A percentile compares a stretch with the other conserved stretches of the same genome.
phyloP scores from a whole-genome alignment of 495 filamentous ascomycete species.

The Hypoxylon subgilvum region DNA sequence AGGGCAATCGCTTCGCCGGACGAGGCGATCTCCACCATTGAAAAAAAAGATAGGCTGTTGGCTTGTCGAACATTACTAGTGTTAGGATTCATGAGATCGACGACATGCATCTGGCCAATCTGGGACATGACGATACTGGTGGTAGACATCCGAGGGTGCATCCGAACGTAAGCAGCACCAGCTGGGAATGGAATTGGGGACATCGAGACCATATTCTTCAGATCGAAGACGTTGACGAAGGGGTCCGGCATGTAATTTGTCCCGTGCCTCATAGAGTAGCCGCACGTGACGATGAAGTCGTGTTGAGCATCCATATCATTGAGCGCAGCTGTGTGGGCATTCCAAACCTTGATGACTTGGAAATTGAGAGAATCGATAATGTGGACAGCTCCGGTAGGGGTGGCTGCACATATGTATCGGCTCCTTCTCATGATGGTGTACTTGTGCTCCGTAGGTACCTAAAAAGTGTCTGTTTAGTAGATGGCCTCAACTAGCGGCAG shows the following conservation, averaged over 20 bases:
- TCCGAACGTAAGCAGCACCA: constrained; percentile 87
- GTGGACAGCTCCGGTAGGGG: constrained; percentile 80
- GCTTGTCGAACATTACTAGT: constrained; percentile 88
- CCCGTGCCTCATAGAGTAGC: constrained; percentile 74
- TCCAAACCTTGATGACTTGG: constrained; percentile 80
- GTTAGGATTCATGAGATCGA: constrained; percentile 94
- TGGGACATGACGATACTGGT: constrained; percentile 90
- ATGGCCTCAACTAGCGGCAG: neutral
- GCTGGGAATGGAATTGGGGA: constrained; percentile 91
- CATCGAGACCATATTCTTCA: constrained; percentile 82
- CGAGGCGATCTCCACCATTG: constrained; percentile 84
- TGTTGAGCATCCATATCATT: constrained; percentile 95
- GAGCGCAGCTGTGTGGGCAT: constrained; percentile 80
- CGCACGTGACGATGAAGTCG: constrained; percentile 91
- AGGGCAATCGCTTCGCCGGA: constrained; percentile 89
- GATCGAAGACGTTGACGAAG: constrained; percentile 90
- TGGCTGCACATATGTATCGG: constrained; percentile 89
- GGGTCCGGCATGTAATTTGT: constrained; percentile 75
- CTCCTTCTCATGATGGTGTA: constrained; percentile 92
- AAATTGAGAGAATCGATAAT: constrained; percentile 81
- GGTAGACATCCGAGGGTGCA: constrained; percentile 93
- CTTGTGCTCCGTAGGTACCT: constrained; percentile 72
- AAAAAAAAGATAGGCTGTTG: constrained; percentile 67
- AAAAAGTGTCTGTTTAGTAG: constrained; percentile 22
- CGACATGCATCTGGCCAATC: constrained; percentile 88